Percentiles rank a stretch among this genome's conserved stretches.
phyloP scores from a whole-genome alignment of 306 rosid genomes.

The Pterocarpus santalinus region DNA sequence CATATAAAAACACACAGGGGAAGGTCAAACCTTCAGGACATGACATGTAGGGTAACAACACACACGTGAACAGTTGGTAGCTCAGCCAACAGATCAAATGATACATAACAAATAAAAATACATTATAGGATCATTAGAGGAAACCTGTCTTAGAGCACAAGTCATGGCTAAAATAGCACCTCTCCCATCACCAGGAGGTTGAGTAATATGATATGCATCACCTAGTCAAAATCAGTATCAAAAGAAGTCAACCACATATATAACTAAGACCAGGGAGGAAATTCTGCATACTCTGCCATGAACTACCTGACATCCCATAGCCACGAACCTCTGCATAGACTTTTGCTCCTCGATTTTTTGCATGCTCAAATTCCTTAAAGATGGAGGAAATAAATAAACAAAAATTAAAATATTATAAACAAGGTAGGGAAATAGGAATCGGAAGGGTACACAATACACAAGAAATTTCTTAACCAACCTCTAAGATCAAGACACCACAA shows the following conservation, averaged over 20 bases:
- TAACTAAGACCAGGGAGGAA: slow-evolving; percentile 31
- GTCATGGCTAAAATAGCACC: slow-evolving; percentile 96
- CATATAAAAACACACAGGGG: neutral
- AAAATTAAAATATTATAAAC: slow-evolving; percentile 31
- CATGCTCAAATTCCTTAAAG: slow-evolving; percentile 91
- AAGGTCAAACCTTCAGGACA: slow-evolving; percentile 1
- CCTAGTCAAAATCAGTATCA: slow-evolving; percentile 56
- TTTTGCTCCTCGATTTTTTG: slow-evolving; percentile 84
- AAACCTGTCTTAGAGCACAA: slow-evolving; percentile 85
- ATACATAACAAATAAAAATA: slow-evolving; percentile 3
- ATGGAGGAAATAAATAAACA: slow-evolving; percentile 38
- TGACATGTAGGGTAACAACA: neutral
- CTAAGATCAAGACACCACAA: slow-evolving; percentile 85
- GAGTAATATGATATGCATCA: slow-evolving; percentile 95
- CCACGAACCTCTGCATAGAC: slow-evolving; percentile 92
- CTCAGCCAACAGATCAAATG: slow-evolving; percentile 29
- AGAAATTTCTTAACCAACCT: slow-evolving; percentile 66
- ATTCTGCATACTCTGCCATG: slow-evolving; percentile 31
- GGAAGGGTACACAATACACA: neutral
- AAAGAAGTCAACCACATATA: slow-evolving; percentile 43
- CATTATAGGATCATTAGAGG: slow-evolving; percentile 21
- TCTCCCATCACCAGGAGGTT: slow-evolving; percentile 89
- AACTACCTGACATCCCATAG: slow-evolving; percentile 92
- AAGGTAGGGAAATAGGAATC: slow-evolving; percentile 24
- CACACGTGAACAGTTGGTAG: slow-evolving; percentile 28